phyloP scores from a whole-genome alignment of 2,329 filamentous ascomycete species.

The Scorias spongiosa region DNA sequence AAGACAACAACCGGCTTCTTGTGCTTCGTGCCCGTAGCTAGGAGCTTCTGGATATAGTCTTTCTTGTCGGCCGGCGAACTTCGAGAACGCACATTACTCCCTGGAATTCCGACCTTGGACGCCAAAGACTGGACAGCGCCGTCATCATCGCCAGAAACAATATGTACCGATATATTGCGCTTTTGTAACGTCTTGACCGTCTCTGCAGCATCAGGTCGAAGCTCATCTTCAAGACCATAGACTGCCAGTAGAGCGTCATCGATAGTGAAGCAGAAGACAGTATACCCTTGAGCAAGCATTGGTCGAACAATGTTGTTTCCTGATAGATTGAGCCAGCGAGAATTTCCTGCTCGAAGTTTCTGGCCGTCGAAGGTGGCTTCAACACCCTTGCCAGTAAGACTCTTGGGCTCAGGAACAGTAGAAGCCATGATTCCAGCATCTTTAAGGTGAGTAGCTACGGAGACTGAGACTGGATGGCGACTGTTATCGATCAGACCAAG shows the following conservation, averaged over 20 bases:
- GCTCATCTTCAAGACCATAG: slow-evolving; percentile 34
- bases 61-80: slow-evolving; percentile 41
- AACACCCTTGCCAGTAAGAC: slow-evolving; percentile 30
- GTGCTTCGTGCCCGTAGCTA: background rate
- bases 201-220: slow-evolving; percentile 35
- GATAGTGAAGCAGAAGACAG: slow-evolving; percentile 43
- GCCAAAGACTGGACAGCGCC: slow-evolving; percentile 36
- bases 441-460: slow-evolving; percentile 15
- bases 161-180: slow-evolving; percentile 35
- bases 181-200: slow-evolving; percentile 36
- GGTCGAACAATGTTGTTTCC: slow-evolving; percentile 17
- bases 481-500: slow-evolving; percentile 6
- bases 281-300: slow-evolving; percentile 28
- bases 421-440: background rate
- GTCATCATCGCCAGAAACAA: slow-evolving; percentile 43
- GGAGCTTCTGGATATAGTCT: slow-evolving; percentile 30
- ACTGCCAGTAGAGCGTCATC: slow-evolving; percentile 27
- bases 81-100: slow-evolving; percentile 26
- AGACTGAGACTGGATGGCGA: slow-evolving; percentile 15
- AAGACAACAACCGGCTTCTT: slow-evolving; percentile 41
- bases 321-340: slow-evolving; percentile 30
- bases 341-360: slow-evolving; percentile 30
- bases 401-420: slow-evolving; percentile 15
- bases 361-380: slow-evolving; percentile 20
- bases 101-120: slow-evolving; percentile 24